Evolutionary conservation across 768 basidiomycete species (phyloP), one percentile per base, ranked within the genome.

Genomic region (Tricholoma flavovirens): DNA sequence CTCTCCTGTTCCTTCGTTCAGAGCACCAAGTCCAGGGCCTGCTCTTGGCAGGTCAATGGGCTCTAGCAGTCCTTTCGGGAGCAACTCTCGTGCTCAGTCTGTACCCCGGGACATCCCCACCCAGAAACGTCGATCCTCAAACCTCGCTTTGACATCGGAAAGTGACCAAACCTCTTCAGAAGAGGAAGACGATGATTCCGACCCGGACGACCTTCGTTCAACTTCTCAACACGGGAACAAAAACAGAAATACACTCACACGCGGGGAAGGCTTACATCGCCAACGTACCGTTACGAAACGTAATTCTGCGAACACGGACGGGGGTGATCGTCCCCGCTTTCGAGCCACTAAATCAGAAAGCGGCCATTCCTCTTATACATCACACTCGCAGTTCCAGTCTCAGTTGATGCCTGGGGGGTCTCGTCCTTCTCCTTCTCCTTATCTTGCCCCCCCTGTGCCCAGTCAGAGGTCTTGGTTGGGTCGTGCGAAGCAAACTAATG

Each of bases 1-100:
- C 52, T 87, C 86, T 0, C 87, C 87, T 9, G 75, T 70, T 0
- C 79, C 84, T 29, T 80, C 64, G 0, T 36, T 57, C n/a, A 56
- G 64, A 51, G 48, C 59, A 0, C 59, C 64, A 74, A 33, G 75
- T 73, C 60, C 75, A 71, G 46, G 78, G 73, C 10, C 73, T 74
- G 29, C 73, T 69, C 57, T 21, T 10, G 15, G 10, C 51, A 48
- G 5, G 22, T 24, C 19, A 10, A 32, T 32, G 30, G 30, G 30
- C 10, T 7, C 30, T 8, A 32, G 30, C 30, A 32, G 30, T 8
- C 30, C 3, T 1, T 32, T 32, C 9, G 30, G 30, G 30, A 32
- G 7, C 9, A 32, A 11, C 30, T 32, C 7, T 3, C 30, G 30
- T 5, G 6, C 30, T 26, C 24, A 26, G 24, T 26, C 24, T 26